phyloP scores from a whole-genome alignment of 768 basidiomycete genomes.

The Leccinum disarticulatum region DNA sequence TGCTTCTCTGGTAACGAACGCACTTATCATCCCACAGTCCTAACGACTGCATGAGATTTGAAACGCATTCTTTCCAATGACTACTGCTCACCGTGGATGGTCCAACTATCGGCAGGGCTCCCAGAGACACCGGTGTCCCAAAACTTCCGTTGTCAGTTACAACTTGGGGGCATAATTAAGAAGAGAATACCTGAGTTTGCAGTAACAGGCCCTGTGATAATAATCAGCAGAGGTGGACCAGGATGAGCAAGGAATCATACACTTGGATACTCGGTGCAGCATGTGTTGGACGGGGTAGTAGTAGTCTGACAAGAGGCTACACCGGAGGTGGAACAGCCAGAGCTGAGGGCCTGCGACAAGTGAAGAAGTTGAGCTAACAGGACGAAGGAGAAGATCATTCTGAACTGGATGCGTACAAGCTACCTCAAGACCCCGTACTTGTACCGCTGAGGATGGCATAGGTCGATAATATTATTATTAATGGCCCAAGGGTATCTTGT shows the following conservation, averaged over 20 bases:
- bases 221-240: background rate
- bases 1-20: slow-evolving; percentile 15
- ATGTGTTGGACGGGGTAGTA: slow-evolving; percentile 40
- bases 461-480: no score
- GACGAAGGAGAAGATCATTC: slow-evolving; percentile 18
- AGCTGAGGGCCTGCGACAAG: slow-evolving; percentile 33
- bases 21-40: slow-evolving; percentile 71
- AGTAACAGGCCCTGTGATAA: slow-evolving; percentile 53
- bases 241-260: slow-evolving; percentile 37
- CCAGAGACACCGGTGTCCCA: slow-evolving; percentile 68
- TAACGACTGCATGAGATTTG: slow-evolving; percentile 21
- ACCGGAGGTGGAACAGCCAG: slow-evolving; percentile 54
- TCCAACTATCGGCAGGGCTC: slow-evolving; percentile 70
- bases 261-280: slow-evolving; percentile 68
- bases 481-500: background rate
- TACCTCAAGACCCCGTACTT: slow-evolving; percentile 11
- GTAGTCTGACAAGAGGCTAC: slow-evolving; percentile 54
- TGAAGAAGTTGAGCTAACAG: slow-evolving; percentile 22
- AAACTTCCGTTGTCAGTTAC: slow-evolving; percentile 45
- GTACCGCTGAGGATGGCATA: slow-evolving; percentile 3
- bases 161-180: background rate
- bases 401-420: background rate
- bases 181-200: slow-evolving; percentile 47
- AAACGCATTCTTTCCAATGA: background rate
- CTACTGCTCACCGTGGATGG: slow-evolving; percentile 61